Evolutionary conservation across 495 filamentous ascomycete species (phyloP), one percentile per base, ranked within the genome.

Genomic region (Podospora sp.): DNA sequence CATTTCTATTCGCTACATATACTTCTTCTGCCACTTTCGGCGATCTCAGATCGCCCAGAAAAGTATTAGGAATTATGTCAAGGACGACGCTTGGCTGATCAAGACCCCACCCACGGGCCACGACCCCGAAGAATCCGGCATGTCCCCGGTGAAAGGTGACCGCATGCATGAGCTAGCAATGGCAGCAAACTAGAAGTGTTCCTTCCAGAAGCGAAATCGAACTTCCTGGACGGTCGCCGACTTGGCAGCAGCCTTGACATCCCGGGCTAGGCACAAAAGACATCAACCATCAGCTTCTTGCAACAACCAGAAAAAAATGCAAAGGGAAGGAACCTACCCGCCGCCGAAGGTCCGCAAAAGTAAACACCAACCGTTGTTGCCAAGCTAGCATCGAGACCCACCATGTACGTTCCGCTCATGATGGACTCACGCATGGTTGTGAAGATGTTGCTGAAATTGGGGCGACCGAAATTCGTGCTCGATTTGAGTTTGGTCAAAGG

Each of bases 201-300:
- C 95, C 81, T 98, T 99, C 95, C 95, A 99, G 83, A 99, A 99
- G 75, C 91, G 92, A 81, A 97, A 99, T 63, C 86, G 86, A 63
- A 52, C 49, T 52, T 52, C 49, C 4, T 12, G 49, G 7, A 83
- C 88, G 21, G 87, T 91, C 8, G 89, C 88, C 56, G 78, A 72
- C 71, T 87, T 89, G 57, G 91, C 89, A 18, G 94, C 93, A 75
- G 88, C 88, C 74, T 88, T 88, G 72, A 99, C 97, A 74, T 93
- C 87, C 69, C 21, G 49, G 12, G 49, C 49, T 52, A 16, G 4
- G 7, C n/a, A n/a, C n/a, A n/a, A n/a, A n/a, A n/a, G n/a, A n/a
- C 8, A 49, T 8, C 52, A 57, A 9, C 52, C 52, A 22, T 57
- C 11, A 16, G 14, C 22, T 57, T 57, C 22, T 14, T 25, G 0